Percentiles rank a stretch among this genome's conserved stretches.
Conservation (phyloP, 2,329 filamentous ascomycete genomes). For the Diaporthe aspalathi region DNA sequence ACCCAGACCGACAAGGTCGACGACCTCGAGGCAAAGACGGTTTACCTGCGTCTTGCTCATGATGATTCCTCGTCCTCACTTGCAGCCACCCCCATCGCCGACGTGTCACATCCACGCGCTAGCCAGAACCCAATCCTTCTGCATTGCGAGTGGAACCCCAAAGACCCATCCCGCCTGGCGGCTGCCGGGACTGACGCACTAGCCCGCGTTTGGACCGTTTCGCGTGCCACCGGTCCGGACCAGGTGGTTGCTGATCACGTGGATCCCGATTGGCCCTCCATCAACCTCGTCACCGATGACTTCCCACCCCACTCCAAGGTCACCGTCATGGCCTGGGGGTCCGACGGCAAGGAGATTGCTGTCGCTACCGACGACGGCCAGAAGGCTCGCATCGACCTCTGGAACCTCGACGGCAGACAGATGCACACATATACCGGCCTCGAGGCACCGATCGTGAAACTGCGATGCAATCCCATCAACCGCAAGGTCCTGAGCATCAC, state of each 20-base stretch:
- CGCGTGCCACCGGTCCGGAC: conserved; percentile 62
- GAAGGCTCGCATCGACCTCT: conserved; percentile 66
- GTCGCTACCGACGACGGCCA: conserved; percentile 67
- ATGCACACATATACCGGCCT: conserved; percentile 66
- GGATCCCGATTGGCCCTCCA: conserved; percentile 55
- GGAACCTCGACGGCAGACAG: conserved; percentile 63
- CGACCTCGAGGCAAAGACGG: conserved; percentile 69
- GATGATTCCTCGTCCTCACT: conserved; percentile 55
- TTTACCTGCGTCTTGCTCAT: conserved; percentile 66
- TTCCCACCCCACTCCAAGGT: conserved; percentile 64
- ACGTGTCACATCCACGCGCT: conserved; percentile 49
- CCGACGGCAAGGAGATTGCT: conserved; percentile 66
- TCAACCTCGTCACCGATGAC: conserved; percentile 64
- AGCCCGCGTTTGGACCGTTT: conserved; percentile 75
- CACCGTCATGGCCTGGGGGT: conserved; percentile 71
- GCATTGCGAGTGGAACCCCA: conserved; percentile 77
- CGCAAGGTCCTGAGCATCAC: conserved; percentile 68
- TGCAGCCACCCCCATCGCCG: conserved; percentile 51
- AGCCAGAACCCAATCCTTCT: conserved; percentile 70
- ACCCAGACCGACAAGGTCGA: conserved; percentile 74
- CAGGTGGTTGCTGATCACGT: conserved; percentile 60
- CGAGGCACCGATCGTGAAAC: conserved; percentile 71
- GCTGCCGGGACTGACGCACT: conserved; percentile 77
- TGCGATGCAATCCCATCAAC: conserved; percentile 70
- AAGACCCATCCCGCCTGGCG: conserved; percentile 72